Evolutionary conservation across 2,329 filamentous ascomycete genomes (phyloP).

Genomic region (Fusarium ambrosium): DNA sequence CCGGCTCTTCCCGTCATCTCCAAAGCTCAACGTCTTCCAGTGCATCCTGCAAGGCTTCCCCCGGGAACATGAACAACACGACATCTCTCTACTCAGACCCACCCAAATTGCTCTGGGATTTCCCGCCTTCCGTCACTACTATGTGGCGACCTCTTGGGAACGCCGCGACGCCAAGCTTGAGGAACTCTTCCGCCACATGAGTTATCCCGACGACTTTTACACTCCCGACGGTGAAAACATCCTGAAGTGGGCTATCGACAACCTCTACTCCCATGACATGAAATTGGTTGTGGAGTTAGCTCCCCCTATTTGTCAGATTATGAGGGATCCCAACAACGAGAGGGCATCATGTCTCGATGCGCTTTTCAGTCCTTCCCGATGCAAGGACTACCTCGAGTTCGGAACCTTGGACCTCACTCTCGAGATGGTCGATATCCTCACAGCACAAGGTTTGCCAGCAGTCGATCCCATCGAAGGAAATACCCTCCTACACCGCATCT

Average conservation of each 20-base stretch:
- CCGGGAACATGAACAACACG: not conserved
- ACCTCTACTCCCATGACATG: not conserved
- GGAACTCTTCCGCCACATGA: not conserved
- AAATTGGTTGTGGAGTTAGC: slow-evolving; percentile 2
- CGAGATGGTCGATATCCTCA: not conserved
- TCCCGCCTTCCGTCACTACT: not conserved
- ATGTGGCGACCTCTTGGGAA: not conserved
- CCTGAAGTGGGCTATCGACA: slow-evolving; percentile 16
- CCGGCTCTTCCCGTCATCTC: not conserved
- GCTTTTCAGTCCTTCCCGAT: not conserved
- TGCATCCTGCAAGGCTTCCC: slow-evolving; percentile 12
- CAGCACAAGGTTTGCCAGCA: not conserved
- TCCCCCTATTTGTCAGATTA: not conserved
- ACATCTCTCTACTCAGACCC: not conserved
- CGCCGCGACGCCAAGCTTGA: not conserved
- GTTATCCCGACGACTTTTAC: not conserved
- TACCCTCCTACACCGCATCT: not conserved
- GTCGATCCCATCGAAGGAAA: not conserved
- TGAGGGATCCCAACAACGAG: not conserved
- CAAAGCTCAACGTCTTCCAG: slow-evolving; percentile 4
- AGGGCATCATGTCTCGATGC: not conserved
- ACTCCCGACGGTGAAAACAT: not conserved
- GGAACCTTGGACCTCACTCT: slow-evolving; percentile 2
- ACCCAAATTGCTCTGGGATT: not conserved
- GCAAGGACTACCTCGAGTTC: not conserved